Percentiles rank a stretch among this genome's conserved stretches.
These are phyloP conservation scores for Myriosclerotinia duriaeana DNA, from an alignment of 2,329 filamentous ascomycete species.

Conservation along the genomic window DNA sequence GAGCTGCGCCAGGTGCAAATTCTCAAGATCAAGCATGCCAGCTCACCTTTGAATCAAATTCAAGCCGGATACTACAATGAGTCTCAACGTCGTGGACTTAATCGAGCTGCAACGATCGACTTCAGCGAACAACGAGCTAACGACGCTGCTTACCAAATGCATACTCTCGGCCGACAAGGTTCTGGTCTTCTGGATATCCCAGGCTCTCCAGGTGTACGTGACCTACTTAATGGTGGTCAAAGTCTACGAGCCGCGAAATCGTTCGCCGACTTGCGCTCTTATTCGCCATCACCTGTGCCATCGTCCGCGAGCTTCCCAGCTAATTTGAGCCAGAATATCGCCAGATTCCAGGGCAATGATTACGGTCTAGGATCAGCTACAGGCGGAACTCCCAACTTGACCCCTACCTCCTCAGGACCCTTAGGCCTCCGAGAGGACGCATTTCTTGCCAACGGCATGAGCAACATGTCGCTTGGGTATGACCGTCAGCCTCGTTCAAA, in stretches of 20 bases:
- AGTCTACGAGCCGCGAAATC: slow-evolving; percentile 93
- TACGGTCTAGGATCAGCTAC: slow-evolving; percentile 56
- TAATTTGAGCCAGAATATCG: slow-evolving; percentile 61
- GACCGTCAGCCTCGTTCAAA: slow-evolving; percentile 40
- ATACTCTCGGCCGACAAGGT: slow-evolving; percentile 74
- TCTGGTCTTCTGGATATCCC: slow-evolving; percentile 81
- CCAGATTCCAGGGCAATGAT: slow-evolving; percentile 55
- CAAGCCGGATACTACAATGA: slow-evolving; percentile 61
- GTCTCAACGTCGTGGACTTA: slow-evolving; percentile 78
- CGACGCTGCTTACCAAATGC: slow-evolving; percentile 66
- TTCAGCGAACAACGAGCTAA: slow-evolving; percentile 78
- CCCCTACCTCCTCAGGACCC: slow-evolving; percentile 77
- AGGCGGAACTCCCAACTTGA: slow-evolving; percentile 65
- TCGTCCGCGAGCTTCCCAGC: slow-evolving; percentile 86
- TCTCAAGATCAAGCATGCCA: slow-evolving; percentile 54
- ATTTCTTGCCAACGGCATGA: slow-evolving; percentile 51
- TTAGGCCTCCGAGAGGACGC: slow-evolving; percentile 40
- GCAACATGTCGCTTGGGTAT: slow-evolving; percentile 56
- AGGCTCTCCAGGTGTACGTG: slow-evolving; percentile 67
- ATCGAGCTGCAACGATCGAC: slow-evolving; percentile 94
- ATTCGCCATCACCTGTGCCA: slow-evolving; percentile 87
- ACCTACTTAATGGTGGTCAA: slow-evolving; percentile 62
- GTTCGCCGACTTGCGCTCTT: slow-evolving; percentile 91
- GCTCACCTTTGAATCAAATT: slow-evolving; percentile 44
- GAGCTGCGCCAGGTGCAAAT: slow-evolving; percentile 90